Evolutionary conservation across 2,329 filamentous ascomycete genomes (phyloP).

Genomic region (Pseudofabraea citricarpa): DNA sequence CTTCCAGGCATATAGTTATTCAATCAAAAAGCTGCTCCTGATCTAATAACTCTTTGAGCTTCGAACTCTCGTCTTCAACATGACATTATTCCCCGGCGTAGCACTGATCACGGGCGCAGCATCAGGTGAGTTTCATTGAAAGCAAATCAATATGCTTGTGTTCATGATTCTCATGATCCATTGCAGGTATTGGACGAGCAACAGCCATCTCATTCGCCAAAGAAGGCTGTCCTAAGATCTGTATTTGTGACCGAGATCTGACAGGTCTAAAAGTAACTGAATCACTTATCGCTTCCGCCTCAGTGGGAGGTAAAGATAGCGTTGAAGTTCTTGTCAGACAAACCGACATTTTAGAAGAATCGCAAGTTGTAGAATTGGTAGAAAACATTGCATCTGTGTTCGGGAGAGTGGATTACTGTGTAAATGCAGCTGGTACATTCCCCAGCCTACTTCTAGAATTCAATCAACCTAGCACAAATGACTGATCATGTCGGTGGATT

Average conservation of each 20-base stretch:
- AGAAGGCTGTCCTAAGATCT: conserved; percentile 38
- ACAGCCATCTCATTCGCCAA: conserved; percentile 38
- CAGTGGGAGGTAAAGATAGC: no score
- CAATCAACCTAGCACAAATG: neutral
- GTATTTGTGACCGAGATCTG: conserved; percentile 35
- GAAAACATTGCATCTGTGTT: conserved; percentile 28
- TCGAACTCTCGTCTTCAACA: no score
- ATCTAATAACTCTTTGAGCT: no score
- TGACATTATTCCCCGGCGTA: conserved; percentile 16
- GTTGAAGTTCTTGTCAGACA: conserved; percentile 20
- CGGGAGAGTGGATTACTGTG: conserved; percentile 40
- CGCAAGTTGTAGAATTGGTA: conserved; percentile 30
- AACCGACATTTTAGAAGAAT: conserved; percentile 32
- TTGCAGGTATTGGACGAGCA: conserved; percentile 37
- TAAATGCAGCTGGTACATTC: conserved; percentile 36
- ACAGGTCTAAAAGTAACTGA: conserved; percentile 29
- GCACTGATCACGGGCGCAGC: conserved; percentile 21
- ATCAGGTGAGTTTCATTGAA: no score
- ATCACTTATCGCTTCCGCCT: conserved; percentile 17
- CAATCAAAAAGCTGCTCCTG: no score
- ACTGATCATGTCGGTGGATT: neutral
- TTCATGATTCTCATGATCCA: no score
- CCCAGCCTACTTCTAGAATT: neutral
- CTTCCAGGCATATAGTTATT: no score
- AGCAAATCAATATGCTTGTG: no score